These are phyloP conservation scores for Daldinia concentrica DNA, from an alignment of 495 filamentous ascomycete genomes.

Conservation along the genomic window DNA sequence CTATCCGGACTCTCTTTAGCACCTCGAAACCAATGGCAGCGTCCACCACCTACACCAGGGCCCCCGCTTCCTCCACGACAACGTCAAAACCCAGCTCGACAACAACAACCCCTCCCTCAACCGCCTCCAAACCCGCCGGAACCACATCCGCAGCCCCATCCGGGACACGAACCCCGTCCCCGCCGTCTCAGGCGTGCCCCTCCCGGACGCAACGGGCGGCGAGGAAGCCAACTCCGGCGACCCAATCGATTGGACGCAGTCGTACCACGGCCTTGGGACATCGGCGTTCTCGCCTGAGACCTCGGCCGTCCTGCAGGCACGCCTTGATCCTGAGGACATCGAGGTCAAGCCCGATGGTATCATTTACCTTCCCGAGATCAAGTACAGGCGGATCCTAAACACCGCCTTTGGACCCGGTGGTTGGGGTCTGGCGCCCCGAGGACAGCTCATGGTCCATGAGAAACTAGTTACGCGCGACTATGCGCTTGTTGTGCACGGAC, in stretches of 20 bases:
- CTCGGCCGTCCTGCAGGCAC: constrained; percentile 73
- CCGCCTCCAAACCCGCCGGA: background rate
- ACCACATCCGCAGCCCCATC: constrained; percentile 7
- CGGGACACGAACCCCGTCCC: constrained; percentile 30
- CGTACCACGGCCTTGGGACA: constrained; percentile 86
- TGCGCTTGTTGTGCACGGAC: constrained; percentile 86
- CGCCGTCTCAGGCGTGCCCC: constrained; percentile 37
- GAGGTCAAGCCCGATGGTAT: constrained; percentile 98
- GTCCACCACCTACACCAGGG: background rate
- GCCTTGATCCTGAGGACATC: constrained; percentile 76
- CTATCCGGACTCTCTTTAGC: constrained; percentile 25
- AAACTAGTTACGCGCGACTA: constrained; percentile 94
- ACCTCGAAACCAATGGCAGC: constrained; percentile 25
- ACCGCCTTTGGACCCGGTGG: constrained; percentile 91
- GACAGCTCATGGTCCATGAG: constrained; percentile 88
- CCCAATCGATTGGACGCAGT: constrained; percentile 90
- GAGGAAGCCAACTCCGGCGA: constrained; percentile 59
- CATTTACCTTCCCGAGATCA: constrained; percentile 97
- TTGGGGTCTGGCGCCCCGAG: constrained; percentile 91
- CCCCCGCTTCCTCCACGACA: background rate
- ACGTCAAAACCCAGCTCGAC: background rate
- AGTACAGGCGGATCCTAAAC: constrained; percentile 93
- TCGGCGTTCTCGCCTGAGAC: constrained; percentile 80
- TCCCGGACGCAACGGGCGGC: constrained; percentile 25
- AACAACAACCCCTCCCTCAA: background rate